Evolutionary conservation across 75 land plant species (phyloP).

Genomic region (Adiantum capillusveneris): DNA sequence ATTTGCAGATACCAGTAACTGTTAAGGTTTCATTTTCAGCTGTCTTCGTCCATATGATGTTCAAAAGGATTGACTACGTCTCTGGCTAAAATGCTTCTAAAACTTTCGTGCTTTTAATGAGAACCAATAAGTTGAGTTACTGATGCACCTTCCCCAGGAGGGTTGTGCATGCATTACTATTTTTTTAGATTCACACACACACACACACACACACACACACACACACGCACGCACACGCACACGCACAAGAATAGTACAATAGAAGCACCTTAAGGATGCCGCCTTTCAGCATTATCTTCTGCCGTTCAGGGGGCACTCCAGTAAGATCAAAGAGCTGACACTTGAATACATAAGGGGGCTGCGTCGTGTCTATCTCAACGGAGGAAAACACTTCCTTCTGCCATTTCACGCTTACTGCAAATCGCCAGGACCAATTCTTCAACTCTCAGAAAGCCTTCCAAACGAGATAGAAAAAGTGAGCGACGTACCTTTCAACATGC

Average conservation of each 20-base stretch:
- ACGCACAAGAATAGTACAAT: not conserved
- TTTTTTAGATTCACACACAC: not conserved
- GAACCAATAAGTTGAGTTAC: too few species aligned
- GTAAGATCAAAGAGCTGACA: slow-evolving; percentile 88
- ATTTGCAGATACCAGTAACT: too few species aligned
- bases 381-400: slow-evolving; percentile 77
- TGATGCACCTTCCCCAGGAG: too few species aligned
- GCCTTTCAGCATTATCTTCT: slow-evolving; percentile 96
- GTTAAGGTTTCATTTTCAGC: too few species aligned
- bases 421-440: slow-evolving; percentile 2
- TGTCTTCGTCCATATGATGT: too few species aligned
- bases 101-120: too few species aligned
- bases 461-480: too few species aligned
- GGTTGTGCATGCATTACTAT: too few species aligned
- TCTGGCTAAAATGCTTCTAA: too few species aligned
- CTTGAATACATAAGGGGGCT: slow-evolving; percentile 85
- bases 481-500: too few species aligned
- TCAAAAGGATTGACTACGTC: too few species aligned
- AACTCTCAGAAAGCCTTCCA: too few species aligned
- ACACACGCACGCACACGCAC: not conserved
- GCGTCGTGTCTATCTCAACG: slow-evolving; percentile 90
- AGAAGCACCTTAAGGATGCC: slow-evolving; percentile 77
- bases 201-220: not conserved
- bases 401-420: slow-evolving; percentile 95
- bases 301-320: slow-evolving; percentile 96